phyloP scores from a whole-genome alignment of 2,329 filamentous ascomycete genomes.

The Exophiala sideris region DNA sequence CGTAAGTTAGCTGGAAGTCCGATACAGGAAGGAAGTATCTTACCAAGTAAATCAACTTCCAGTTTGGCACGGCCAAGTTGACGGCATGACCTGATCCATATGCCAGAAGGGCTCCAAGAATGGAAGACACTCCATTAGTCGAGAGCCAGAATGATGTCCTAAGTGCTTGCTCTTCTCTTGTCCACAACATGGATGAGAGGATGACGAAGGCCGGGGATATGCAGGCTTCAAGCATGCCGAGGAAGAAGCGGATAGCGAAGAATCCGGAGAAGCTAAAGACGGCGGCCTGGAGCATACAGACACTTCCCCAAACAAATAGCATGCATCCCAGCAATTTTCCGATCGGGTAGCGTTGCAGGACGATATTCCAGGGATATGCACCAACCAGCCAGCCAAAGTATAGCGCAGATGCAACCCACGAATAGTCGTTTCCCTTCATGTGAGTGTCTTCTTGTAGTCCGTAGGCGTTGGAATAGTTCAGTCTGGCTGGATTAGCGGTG shows the following conservation, averaged over 20 bases:
- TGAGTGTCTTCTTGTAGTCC: conserved; percentile 42
- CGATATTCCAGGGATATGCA: conserved; percentile 40
- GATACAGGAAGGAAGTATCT: not conserved
- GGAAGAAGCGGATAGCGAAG: conserved; percentile 45
- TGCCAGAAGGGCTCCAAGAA: conserved; percentile 37
- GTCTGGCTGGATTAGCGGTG: conserved; percentile 4
- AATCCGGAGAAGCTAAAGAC: conserved; percentile 42
- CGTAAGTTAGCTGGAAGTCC: not conserved
- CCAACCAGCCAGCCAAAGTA: conserved; percentile 45
- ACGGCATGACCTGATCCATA: conserved; percentile 37
- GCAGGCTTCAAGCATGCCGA: conserved; percentile 43
- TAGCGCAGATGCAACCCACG: conserved; percentile 45
- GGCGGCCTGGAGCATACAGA: conserved; percentile 40
- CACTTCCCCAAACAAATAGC: conserved; percentile 41
- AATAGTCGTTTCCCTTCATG: conserved; percentile 43
- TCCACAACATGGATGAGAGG: conserved; percentile 39
- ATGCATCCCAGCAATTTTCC: conserved; percentile 42
- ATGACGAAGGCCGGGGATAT: conserved; percentile 32
- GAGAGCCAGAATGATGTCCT: conserved; percentile 37
- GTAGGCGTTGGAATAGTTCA: conserved; percentile 43
- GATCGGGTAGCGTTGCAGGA: conserved; percentile 43
- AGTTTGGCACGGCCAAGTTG: conserved; percentile 27
- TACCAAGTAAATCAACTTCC: conserved; percentile 41
- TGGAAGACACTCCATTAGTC: conserved; percentile 38
- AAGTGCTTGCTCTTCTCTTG: conserved; percentile 37